Percentiles rank a stretch among this genome's conserved stretches.
These are phyloP conservation scores for Brassica balearica DNA, from an alignment of 441 rosid genomes.

Conservation along the genomic window DNA sequence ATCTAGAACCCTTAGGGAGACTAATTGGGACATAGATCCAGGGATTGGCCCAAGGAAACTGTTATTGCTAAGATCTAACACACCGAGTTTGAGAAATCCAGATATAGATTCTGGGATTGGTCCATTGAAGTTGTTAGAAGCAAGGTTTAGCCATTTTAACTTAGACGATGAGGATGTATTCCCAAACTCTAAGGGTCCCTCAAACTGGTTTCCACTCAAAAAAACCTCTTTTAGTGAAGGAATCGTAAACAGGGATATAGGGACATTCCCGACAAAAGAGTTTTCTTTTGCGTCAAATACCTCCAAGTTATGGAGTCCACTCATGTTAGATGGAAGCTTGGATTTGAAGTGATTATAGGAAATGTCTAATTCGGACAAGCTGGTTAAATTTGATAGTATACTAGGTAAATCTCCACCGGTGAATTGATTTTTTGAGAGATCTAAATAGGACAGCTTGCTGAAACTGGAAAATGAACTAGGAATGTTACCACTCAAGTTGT, in stretches of 20 bases:
- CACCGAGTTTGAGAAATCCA: no score
- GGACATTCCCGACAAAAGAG: background rate
- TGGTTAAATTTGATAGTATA: background rate
- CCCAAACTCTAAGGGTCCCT: constrained; percentile 9
- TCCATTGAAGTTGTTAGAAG: background rate
- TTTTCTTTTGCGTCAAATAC: background rate
- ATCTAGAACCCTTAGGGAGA: background rate
- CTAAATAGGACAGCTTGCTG: background rate
- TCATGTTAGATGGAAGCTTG: background rate
- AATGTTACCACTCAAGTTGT: background rate
- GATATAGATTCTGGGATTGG: background rate
- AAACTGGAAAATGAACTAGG: background rate
- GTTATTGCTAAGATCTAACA: background rate
- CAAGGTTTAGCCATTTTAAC: no score
- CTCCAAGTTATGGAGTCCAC: background rate
- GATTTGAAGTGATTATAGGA: background rate
- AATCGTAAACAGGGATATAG: background rate
- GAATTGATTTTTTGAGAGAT: background rate
- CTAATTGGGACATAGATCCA: background rate
- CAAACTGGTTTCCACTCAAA: background rate
- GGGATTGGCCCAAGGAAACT: background rate
- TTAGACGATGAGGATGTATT: background rate
- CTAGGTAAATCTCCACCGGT: background rate
- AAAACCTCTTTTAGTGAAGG: background rate
- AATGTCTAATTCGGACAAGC: background rate